Evolutionary conservation across 441 rosid species (phyloP).

Genomic region (Erodium trifolium): DNA sequence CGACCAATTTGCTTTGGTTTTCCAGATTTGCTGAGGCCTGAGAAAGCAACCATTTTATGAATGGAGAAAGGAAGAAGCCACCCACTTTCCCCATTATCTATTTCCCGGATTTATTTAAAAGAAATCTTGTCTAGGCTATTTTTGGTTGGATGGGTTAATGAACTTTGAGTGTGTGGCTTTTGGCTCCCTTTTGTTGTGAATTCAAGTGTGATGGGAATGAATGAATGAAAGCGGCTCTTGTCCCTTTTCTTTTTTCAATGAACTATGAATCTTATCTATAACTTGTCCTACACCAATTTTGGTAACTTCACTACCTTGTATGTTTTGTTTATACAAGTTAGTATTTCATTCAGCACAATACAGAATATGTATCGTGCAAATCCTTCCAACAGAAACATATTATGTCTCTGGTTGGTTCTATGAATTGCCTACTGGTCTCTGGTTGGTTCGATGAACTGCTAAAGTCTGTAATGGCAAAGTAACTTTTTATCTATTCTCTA

Average conservation of each 20-base stretch:
- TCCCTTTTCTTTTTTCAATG: background rate
- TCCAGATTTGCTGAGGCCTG: background rate
- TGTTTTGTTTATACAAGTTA: too few relatives aligned
- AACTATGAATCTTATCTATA: too few relatives aligned
- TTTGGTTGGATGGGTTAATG: background rate
- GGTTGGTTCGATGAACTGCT: too few relatives aligned
- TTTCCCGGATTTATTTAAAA: background rate
- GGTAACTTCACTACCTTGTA: too few relatives aligned
- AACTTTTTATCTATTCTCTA: too few relatives aligned
- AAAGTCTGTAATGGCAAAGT: too few relatives aligned
- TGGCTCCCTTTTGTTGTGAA: background rate
- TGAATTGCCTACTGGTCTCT: too few relatives aligned
- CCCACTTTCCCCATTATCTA: background rate
- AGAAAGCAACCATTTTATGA: background rate
- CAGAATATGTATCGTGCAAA: too few relatives aligned
- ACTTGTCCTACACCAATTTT: too few relatives aligned
- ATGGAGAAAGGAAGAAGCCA: background rate
- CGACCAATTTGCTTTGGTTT: background rate
- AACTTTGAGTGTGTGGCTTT: background rate
- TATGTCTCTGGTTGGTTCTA: too few relatives aligned
- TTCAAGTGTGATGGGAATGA: background rate
- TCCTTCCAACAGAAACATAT: too few relatives aligned
- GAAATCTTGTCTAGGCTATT: background rate
- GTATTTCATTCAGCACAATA: too few relatives aligned
- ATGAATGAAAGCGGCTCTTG: background rate